Conservation (phyloP, 2,329 filamentous ascomycete species). For the Phyllosticta citriasiana region DNA sequence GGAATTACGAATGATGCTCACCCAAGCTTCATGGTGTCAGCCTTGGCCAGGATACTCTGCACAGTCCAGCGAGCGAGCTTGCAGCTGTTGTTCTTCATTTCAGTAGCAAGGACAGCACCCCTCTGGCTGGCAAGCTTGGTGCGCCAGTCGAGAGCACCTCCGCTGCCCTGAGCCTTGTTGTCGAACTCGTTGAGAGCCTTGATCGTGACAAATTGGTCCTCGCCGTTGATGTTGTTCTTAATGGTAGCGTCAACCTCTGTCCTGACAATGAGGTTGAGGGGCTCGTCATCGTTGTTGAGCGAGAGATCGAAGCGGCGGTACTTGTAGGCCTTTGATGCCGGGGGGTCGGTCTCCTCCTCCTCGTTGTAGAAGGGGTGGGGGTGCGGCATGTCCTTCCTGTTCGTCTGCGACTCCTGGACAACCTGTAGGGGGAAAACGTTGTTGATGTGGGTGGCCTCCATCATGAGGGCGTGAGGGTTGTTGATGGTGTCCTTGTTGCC, state of each 20-base stretch:
- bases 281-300: conserved; percentile 81
- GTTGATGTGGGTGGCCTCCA: conserved; percentile 99
- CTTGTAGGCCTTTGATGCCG: conserved; percentile 95
- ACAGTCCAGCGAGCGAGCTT: conserved; percentile 97
- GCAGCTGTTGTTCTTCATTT: conserved; percentile 99
- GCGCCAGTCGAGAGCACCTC: conserved; percentile 93
- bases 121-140: conserved; percentile 89
- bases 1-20: conserved; percentile 36
- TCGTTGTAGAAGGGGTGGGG: conserved; percentile 97
- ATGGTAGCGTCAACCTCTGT: conserved; percentile 92
- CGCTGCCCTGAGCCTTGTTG: conserved; percentile 90
- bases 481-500: conserved; percentile 92
- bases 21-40: conserved; percentile 98
- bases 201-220: conserved; percentile 84
- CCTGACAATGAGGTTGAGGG: conserved; percentile 83
- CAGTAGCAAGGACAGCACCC: conserved; percentile 93
- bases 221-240: conserved; percentile 86
- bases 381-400: conserved; percentile 75
- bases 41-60: conserved; percentile 90
- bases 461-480: conserved; percentile 81
- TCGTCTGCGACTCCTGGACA: conserved; percentile 67
- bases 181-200: conserved; percentile 99
- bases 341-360: conserved; percentile 81
- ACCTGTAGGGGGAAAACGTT: conserved; percentile 98
- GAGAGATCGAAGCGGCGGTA: conserved; percentile 96